Base-by-base conservation (phyloP, 257 asterid species). In the Salvia splendens region DNA sequence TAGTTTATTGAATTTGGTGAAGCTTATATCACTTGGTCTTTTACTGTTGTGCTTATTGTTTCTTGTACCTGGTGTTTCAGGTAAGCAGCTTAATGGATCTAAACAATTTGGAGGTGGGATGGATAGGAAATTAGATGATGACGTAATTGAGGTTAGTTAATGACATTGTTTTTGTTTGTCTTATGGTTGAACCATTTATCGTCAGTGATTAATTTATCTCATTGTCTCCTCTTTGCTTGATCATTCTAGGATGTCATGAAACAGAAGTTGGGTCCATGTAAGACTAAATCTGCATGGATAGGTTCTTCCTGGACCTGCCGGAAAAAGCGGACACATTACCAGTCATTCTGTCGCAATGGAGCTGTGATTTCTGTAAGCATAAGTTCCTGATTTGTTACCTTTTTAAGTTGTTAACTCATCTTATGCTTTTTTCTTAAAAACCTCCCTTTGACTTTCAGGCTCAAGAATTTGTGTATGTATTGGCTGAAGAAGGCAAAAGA, bases 221-320 rank as follows among this genome's bases (percentile, higher is more conserved):
- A 7, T 41, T 24, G 30, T 24, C 30, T 24, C 30, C 1, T 24
- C 24, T 15, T 57, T 6, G 9, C n/a, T 62, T 15, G 8, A 14
- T 53, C 45, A 30, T 58, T 68, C 11, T 49, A 79, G 85, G 79
- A 64, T 76, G 73, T 70, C 35, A 67, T 74, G 64, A 42, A 64
- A 64, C 79, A 28, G 68, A 70, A 61, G 41, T 35, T 56, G 53
- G 75, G 67, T 17, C 69, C 14, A 28, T 12, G 8, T 45, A 67
- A 61, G 12, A 51, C 78, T 49, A 82, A 77, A 35, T 77, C 82
- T 72, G 30, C 32, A 8, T 92, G 96, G 96, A 36, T 83, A 75
- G 96, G 98, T 57, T 79, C 85, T 36, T 81, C 94, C 30, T 85
- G 87, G 94, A 79, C 73, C 4, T 87, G 86, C 73, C 82, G 84